Evolutionary conservation across 2,329 filamentous ascomycete species (phyloP), one percentile per base, ranked within the genome.

Genomic region (Penicillium sp.): DNA sequence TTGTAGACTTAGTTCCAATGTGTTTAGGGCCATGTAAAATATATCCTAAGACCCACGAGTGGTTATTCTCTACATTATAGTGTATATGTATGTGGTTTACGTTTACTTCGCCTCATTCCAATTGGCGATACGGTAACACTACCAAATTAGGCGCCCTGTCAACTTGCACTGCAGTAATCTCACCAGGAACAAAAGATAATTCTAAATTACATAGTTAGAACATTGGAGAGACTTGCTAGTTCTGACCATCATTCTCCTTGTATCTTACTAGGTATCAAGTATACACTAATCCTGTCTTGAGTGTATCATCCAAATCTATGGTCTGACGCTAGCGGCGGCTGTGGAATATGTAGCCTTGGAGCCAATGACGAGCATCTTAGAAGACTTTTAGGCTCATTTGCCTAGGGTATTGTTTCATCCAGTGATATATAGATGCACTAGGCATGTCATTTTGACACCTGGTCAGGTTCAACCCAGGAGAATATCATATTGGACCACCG

Each of bases 311-410:
- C 28, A 32, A 28, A 42, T 24, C 21, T 51, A 47, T 50, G 26
- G 43, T 47, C 43, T 32, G 31, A 37, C 43, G n/a, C 48, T 47
- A 51, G 48, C 32, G 43, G 43, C 48, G 47, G 26, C 38, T 19
- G 43, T 43, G 43, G 38, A 42, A 45, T 42, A 32, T 32, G 21
- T 28, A 26, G 38, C 17, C 26, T 32, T 29, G 19, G n/a, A 39
- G 43, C 48, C 48, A 47, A 51, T 51, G 19, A 47, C 10, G 21
- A 42, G 19, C 13, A 38, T 42, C 21, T 51, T n/a, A 10, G 15
- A 10, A 38, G 19, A 10, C 38, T 42, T n/a, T 51, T n/a, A 10
- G 15, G 15, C 24, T 35, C 8, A 22, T 43, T 48, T 42, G 21
- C 31, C 21, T 17, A 19, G 32, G 45, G 22, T 42, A 28, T 47